Conservation (phyloP, 768 basidiomycete species). For the Phanerochaete sordida region DNA sequence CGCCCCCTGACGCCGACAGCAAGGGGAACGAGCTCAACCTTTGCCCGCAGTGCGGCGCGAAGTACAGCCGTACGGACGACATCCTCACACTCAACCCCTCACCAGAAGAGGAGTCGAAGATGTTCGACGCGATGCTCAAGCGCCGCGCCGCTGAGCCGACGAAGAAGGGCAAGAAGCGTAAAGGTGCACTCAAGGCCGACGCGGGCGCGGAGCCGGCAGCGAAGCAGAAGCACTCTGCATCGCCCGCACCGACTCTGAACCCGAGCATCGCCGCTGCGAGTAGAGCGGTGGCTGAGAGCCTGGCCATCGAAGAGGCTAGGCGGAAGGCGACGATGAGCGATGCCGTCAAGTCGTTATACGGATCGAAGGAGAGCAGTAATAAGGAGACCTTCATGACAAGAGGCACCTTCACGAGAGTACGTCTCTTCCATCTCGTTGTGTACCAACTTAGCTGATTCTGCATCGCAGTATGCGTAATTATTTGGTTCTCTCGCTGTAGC, state of each 20-base stretch:
- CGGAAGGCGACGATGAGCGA: constrained; percentile 82
- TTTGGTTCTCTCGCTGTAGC: not conserved
- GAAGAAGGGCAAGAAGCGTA: constrained; percentile 51
- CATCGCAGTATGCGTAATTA: constrained; percentile 22
- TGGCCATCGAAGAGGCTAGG: constrained; percentile 81
- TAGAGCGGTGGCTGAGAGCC: constrained; percentile 63
- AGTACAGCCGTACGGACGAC: constrained; percentile 57
- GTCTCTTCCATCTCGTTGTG: constrained; percentile 26
- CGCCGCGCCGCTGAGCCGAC: constrained; percentile 56
- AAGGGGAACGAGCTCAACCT: constrained; percentile 42
- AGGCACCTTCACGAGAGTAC: constrained; percentile 87
- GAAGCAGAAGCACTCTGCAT: constrained; percentile 38
- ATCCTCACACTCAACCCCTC: constrained; percentile 67
- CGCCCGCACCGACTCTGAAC: constrained; percentile 42
- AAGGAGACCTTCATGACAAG: constrained; percentile 92
- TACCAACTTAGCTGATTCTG: not conserved
- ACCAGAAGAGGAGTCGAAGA: constrained; percentile 57
- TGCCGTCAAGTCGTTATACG: constrained; percentile 81
- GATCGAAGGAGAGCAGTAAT: constrained; percentile 47
- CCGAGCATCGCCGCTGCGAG: constrained; percentile 54
- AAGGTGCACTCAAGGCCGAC: constrained; percentile 30
- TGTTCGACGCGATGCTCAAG: constrained; percentile 54
- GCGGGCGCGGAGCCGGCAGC: constrained; percentile 34
- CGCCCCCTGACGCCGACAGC: not conserved
- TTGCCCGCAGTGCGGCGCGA: constrained; percentile 76